Evolutionary conservation across 2,329 filamentous ascomycete genomes (phyloP), one percentile per base, ranked within the genome.

Genomic region (Ophiocordyceps polyrhachis-furcata): DNA sequence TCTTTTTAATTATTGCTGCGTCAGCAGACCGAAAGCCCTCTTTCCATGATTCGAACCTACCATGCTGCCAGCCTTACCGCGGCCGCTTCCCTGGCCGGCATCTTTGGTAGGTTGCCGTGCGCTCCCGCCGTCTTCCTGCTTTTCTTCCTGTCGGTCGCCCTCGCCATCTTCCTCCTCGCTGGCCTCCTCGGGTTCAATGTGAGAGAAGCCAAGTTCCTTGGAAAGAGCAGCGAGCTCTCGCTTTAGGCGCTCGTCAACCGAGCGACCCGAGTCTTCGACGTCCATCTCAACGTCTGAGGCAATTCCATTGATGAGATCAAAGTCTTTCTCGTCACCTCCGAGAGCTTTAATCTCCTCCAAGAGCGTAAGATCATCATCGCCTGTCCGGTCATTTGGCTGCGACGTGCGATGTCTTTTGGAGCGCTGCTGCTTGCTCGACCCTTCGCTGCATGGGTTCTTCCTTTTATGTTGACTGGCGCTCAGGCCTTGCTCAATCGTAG

Each of bases 301-400:
- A 13, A 65, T 61, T 47, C 71, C 73, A 40, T 68, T 71, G 44
- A 82, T 69, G 31, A 82, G 67, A 32, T 74, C 71, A 40, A 79
- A 57, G 49, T 82, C 79, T 40, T 74, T 67, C 57, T 81, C 74
- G 44, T 79, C 75, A 14, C 79, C 79, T 4, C 77, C 79, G 2
- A 83, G 63, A 14, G 74, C 74, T 50, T 69, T 66, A 49, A 82
- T 82, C 53, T 82, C 79, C 46, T 74, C 69, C 8, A 82, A 61
- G 5, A 82, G 62, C 13, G 59, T 56, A 29, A 63, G 61, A n/a
- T 58, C 51, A n/a, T 58, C 51, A 20, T 58, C 58, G 21, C 58
- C 53, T 12, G 56, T 51, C 15, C 41, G 29, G 32, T 48, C 50
- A 21, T 48, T 43, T 9, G 47, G 51, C 15, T 55, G 52, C 1